A percentile compares a stretch with the other conserved stretches of the same genome.
Evolutionary conservation across 306 rosid genomes (phyloP).

Genomic region (Lotus japonicus): DNA sequence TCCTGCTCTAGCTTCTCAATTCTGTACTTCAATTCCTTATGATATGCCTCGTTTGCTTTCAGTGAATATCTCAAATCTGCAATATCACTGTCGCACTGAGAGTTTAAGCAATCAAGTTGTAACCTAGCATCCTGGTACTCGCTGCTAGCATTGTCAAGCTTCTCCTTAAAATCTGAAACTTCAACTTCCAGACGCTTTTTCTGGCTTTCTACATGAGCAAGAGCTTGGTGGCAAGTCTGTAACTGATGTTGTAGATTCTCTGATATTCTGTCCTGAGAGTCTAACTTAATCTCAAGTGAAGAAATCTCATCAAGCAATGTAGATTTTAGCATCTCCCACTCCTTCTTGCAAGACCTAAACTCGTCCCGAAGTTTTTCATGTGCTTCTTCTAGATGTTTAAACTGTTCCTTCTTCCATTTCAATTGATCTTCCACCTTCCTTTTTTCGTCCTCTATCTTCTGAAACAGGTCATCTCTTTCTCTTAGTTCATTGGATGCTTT

Average conservation of each 20-base stretch:
- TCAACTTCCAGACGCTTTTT: conserved; percentile 60
- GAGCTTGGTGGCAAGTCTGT: conserved; percentile 53
- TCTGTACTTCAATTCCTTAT: conserved; percentile 55
- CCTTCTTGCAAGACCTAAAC: conserved; percentile 47
- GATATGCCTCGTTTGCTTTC: conserved; percentile 44
- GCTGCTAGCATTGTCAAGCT: conserved; percentile 25
- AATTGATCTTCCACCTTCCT: conserved; percentile 57
- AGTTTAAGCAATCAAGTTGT: conserved; percentile 36
- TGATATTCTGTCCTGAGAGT: conserved; percentile 51
- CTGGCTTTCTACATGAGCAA: conserved; percentile 66
- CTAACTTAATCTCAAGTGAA: conserved; percentile 52
- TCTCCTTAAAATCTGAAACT: conserved; percentile 44
- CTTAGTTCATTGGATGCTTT: conserved; percentile 38
- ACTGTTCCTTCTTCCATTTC: conserved; percentile 84
- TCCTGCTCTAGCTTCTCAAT: conserved; percentile 57
- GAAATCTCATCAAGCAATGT: conserved; percentile 55
- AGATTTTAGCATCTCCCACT: conserved; percentile 57
- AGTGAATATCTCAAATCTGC: conserved; percentile 53
- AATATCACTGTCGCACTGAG: conserved; percentile 47
- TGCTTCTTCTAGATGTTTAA: conserved; percentile 68
- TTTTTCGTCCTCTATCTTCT: conserved; percentile 44
- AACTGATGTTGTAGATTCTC: conserved; percentile 52
- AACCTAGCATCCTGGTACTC: conserved; percentile 40
- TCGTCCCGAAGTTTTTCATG: conserved; percentile 40
- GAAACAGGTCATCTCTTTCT: conserved; percentile 41